Percentiles rank a stretch among this genome's conserved stretches.
These are phyloP conservation scores for Solanum chilense DNA, from an alignment of 257 asterid genomes.

Conservation along the genomic window DNA sequence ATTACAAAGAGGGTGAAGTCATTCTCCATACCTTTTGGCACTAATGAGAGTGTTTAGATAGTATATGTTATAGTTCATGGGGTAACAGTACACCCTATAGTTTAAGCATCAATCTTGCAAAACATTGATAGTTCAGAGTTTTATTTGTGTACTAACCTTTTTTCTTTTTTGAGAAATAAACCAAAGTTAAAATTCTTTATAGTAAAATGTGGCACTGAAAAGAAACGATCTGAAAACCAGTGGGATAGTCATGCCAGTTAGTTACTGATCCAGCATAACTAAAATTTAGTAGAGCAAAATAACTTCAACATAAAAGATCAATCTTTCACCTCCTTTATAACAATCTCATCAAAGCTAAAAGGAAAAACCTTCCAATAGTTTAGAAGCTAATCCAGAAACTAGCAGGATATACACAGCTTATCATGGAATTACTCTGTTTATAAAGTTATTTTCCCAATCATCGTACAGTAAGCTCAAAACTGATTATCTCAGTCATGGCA, in stretches of 20 bases:
- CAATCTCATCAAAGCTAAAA: background rate
- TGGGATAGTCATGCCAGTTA: background rate
- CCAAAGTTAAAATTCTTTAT: background rate
- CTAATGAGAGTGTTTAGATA: background rate
- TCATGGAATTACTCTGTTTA: background rate
- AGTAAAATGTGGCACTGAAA: background rate
- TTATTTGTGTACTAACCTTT: background rate
- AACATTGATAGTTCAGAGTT: background rate
- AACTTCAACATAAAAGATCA: background rate
- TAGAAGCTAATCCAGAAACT: background rate
- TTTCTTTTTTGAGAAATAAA: background rate
- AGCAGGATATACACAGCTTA: background rate
- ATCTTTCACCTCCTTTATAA: background rate
- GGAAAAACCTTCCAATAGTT: background rate
- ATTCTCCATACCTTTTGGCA: background rate
- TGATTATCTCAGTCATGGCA: background rate
- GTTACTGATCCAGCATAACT: background rate
- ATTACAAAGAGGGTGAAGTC: background rate
- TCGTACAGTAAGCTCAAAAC: background rate
- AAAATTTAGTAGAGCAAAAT: background rate
- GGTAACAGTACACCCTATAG: background rate
- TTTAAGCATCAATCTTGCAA: background rate
- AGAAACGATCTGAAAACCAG: background rate
- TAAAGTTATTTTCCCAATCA: background rate
- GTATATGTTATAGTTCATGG: background rate